Evolutionary conservation across 192 early-diverging fungal genomes (phyloP).

Genomic region (Thamnidium elegans): DNA sequence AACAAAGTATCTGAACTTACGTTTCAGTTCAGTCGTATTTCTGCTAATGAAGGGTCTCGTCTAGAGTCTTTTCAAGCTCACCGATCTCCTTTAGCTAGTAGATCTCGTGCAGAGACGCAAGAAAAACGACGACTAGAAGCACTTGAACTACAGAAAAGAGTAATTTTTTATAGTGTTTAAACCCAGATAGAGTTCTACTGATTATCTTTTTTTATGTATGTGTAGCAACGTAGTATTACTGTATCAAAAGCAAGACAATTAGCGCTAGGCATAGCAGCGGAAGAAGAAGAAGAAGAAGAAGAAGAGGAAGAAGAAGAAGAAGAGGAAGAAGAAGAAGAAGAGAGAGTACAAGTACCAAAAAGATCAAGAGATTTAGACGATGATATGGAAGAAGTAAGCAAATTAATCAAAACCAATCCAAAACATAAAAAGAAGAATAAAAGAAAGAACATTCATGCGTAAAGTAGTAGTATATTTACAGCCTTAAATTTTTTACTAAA

Average conservation of each 20-base stretch:
- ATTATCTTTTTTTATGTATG: not conserved
- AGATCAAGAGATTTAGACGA: constrained; percentile 7
- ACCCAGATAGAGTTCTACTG: not conserved
- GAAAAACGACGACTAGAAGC: constrained; percentile 21
- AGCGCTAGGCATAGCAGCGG: not conserved
- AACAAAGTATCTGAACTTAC: constrained; percentile 18
- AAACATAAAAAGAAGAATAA: constrained; percentile 30
- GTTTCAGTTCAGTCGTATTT: constrained; percentile 6
- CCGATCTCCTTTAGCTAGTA: constrained; percentile 15
- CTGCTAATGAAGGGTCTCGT: constrained; percentile 28
- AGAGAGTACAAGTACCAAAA: not conserved
- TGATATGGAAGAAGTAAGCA: constrained; percentile 10
- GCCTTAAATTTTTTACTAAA: not conserved
- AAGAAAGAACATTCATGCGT: constrained; percentile 40
- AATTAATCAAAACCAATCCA: constrained; percentile 12
- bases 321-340: constrained; percentile 5
- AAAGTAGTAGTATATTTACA: constrained; percentile 1
- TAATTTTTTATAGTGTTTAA: not conserved
- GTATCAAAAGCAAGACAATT: constrained; percentile 11
- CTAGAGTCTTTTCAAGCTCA: not conserved
- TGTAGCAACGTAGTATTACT: not conserved
- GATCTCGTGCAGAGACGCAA: constrained; percentile 17
- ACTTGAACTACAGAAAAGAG: constrained; percentile 17
- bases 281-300: constrained; percentile 10
- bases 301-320: constrained; percentile 4